Evolutionary conservation across 257 asterid species (phyloP), one percentile per base, ranked within the genome.

Genomic region (Solanum ossicruentum): DNA sequence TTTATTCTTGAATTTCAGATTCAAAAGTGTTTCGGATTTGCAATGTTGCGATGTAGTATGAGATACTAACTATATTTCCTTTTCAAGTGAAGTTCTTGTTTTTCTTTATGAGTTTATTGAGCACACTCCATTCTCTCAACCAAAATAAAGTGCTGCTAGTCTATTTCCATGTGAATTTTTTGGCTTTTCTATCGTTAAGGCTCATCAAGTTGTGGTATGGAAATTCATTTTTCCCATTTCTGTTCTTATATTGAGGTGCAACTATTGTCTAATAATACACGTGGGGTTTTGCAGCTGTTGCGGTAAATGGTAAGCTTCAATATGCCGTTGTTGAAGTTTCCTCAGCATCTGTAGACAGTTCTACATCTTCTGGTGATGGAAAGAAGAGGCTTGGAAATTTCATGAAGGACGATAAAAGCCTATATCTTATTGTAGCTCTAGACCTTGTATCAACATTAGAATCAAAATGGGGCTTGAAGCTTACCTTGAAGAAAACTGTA

Each of bases 391-490:
- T 94, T 60, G 98, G 99, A 66, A 93, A 89, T 85, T 80, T 92
- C 85, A 88, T 95, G 90, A 92, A 92, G 87, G 93, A 90, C 84
- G 71, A 78, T 23, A 87, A 83, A 85, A 92, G 90, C 73, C 88
- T 88, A 82, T 88, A 86, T 91, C 88, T 95, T 82, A 88, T 96
- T 88, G 97, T 93, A 58, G 99, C 93, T 82, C 86, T 89, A 87
- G 99, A 96, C 85, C 99, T 95, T 85, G 94, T 93, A 70, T 89
- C 97, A 82, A 88, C 94, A 66, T 91, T 96, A 80, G 99, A 96
- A 93, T 93, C 93, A 89, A 96, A 95, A 89, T 96, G 97, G 98
- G 94, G 93, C 47, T 54, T 88, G 86, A 93, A 96, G 88, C 98
- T 96, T 82, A 80, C 81, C 78, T 90, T 96, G 82, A 95, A 95